Base-by-base conservation (phyloP, 331 rosid genomes). In the Stylosanthes scabra region DNA sequence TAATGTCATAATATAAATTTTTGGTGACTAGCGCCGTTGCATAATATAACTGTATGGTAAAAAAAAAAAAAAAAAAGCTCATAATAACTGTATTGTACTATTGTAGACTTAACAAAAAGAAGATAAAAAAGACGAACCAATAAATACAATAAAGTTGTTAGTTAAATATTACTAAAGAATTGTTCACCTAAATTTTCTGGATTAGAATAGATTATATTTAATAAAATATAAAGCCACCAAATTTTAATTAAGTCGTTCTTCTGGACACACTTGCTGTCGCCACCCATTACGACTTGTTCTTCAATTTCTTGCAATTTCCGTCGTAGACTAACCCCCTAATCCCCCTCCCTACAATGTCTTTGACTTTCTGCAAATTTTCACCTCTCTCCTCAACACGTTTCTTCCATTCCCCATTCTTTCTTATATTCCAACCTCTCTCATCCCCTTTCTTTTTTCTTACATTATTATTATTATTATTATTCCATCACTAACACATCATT, bases 241-340 rank as follows among this genome's bases (percentile, higher is more conserved):
- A 11, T 68, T 72, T 64, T n/a, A 9, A 40, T 54, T 2, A 4
- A 44, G 12, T 12, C 3, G 12, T 54, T 11, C 31, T 80, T 80
- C 84, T 76, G 45, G 71, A 78, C 31, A 41, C 47, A 49, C 63
- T 57, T 56, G 74, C 52, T 68, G 75, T 80, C 84, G 93, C 86
- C 93, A 78, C 80, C 88, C 75, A 66, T 80, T 59, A 80, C 79
- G 91, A 88, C 90, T 87, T 72, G 56, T 75, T 79, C 83, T 75
- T 11, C 50, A 47, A 67, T 80, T 78, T 56, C 78, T 86, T 83
- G 85, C 64, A 51, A 52, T 40, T 16, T 40, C 77, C 88, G 75
- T 66, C 80, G 64, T 46, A 68, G 79, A 68, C 75, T 13, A 7
- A 34, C 39, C 11, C 31, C 51, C 60, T 76, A 63, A 20, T 1